Evolutionary conservation across 1,284 basidiomycete genomes (phyloP), one percentile per base, ranked within the genome.

Genomic region (Somion occarium): DNA sequence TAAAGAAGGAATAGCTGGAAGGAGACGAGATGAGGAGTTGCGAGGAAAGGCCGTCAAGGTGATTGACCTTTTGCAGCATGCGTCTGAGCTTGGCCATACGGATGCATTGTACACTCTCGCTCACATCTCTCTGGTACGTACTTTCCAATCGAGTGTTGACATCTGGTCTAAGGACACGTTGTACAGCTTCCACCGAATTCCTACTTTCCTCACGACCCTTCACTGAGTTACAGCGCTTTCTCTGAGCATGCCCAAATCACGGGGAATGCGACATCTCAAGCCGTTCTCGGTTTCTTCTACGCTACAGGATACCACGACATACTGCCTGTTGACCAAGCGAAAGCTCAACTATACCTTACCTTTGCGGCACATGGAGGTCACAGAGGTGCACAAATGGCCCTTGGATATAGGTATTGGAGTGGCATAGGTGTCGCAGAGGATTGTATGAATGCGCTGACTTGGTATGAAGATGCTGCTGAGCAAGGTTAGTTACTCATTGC

Each of bases 401-500:
- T 99, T 37, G 97, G 87, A 0, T 98, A 96, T 68, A 82, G 94
- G n/a, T 88, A 95, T 64, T 97, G 92, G 89, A 87, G 88, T 23
- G 97, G 97, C 0, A 95, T 99, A 53, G 92, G 94, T 4, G 88
- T 91, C 0, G 75, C 85, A 48, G 93, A 97, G 65, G 85, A 87
- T 60, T 98, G 95, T 65, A 75, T 82, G 62, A 74, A 80, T 4
- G 90, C 94, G 2, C 69, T 93, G 43, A 79, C 82, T 22, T 97
- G 91, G 85, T 98, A 97, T 65, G 88, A 92, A 62, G 76, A 75
- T 38, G 92, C 93, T 0, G 89, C 93, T 11, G 87, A 91, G 56
- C 83, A 90, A 70, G 80, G 91, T 89, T 56, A 61, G 74, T 60
- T 18, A n/a, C n/a, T n/a, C n/a, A n/a, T n/a, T n/a, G n/a, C 13